Evolutionary conservation across 2,329 filamentous ascomycete species (phyloP), one percentile per base, ranked within the genome.

Genomic region (Fusarium euwallaceae): DNA sequence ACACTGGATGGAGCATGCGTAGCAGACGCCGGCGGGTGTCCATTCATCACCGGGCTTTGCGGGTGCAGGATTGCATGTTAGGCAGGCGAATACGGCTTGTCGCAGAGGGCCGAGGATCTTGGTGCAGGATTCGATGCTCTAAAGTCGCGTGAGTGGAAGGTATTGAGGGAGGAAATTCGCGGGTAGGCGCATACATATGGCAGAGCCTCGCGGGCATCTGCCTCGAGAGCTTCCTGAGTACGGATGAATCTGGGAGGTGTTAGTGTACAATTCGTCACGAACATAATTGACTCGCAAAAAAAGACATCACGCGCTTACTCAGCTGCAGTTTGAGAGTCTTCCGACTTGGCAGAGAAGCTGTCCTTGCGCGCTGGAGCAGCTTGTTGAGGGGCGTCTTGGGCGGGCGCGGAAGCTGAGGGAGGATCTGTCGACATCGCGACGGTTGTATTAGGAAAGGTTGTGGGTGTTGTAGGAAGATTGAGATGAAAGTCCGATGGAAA

Each of bases 121-220:
- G 58, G 97, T 98, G 84, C 97, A 99, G 56, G 92, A 92, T 78
- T 98, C 94, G 81, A 98, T 98, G 84, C 97, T 95, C 94, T 97
- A 75, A 1, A 4, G 36, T 7, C 32, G 24, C 16, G 64, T 81
- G 8, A 82, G 79, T n/a, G 51, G 16, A 32, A 59, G 68, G 36
- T 72, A 58, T 43, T 6, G 51, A 55, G 10, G 68, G 34, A 24
- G 16, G 56, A n/a, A 53, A 29, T 27, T 37, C 34, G 9, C 14
- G 41, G 11, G 22, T 27, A 32, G 37, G n/a, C 79, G 41, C 91
- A 79, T 86, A 97, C 95, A 82, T 98, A 99, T 75, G 97, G 97
- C 8, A 99, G 89, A 71, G 94, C 94, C 87, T 99, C 96, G 78
- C 95, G 95, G 56, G 97, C 97, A 85, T 99, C 97, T 22, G 94